phyloP scores from a whole-genome alignment of 2,329 filamentous ascomycete species.

The Sporothrix luriei region DNA sequence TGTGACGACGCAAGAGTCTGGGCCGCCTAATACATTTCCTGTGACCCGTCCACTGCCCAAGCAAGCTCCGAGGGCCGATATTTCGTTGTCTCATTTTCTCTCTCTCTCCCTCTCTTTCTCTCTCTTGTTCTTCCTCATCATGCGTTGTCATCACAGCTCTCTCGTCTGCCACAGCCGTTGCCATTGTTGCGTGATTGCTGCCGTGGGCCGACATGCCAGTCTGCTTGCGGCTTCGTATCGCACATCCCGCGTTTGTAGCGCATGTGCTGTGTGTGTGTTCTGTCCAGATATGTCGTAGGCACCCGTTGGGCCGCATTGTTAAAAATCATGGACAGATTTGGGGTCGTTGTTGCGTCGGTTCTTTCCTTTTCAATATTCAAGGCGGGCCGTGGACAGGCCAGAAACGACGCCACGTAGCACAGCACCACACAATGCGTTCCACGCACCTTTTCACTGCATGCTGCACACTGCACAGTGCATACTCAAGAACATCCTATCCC shows the following conservation, averaged over 20 bases:
- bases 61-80: background rate
- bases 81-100: background rate
- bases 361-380: slow-evolving; percentile 14
- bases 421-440: slow-evolving; percentile 18
- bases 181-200: slow-evolving; percentile 20
- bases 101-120: background rate
- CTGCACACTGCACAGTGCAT: background rate
- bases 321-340: background rate
- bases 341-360: background rate
- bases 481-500: slow-evolving; percentile 24
- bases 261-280: background rate
- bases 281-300: slow-evolving; percentile 3
- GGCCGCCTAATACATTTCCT: background rate
- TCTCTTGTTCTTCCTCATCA: background rate
- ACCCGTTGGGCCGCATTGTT: slow-evolving; percentile 1
- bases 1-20: slow-evolving; percentile 1
- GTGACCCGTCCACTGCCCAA: background rate
- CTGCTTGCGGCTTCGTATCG: background rate
- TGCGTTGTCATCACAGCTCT: background rate
- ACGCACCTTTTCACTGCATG: background rate
- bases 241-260: background rate
- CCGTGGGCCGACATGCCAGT: slow-evolving; percentile 10
- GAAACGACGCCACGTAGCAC: slow-evolving; percentile 36
- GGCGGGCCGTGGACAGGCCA: slow-evolving; percentile 30
- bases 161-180: background rate